Conservation (phyloP, 495 filamentous ascomycete genomes). For the Penicillium canescens region DNA sequence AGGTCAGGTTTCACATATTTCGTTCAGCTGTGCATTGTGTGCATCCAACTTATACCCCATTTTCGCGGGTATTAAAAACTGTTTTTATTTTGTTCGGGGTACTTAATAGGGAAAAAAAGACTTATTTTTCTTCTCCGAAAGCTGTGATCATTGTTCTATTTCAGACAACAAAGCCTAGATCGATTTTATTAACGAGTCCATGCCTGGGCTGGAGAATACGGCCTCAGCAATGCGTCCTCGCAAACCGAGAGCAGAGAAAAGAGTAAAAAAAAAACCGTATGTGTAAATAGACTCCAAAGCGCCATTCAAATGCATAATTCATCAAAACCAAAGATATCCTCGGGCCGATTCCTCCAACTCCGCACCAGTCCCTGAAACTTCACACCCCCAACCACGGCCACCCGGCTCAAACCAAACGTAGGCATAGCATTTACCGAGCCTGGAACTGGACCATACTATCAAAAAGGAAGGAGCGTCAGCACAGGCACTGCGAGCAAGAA, state of each 20-base stretch:
- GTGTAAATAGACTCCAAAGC: conserved; percentile 27
- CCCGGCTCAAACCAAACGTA: background rate
- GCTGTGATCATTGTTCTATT: background rate
- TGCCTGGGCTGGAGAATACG: background rate
- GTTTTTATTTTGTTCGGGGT: too few species aligned
- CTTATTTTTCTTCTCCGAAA: background rate
- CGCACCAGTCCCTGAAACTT: background rate
- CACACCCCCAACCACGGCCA: background rate
- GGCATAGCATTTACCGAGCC: conserved; percentile 60
- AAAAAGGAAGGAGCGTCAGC: conserved; percentile 14
- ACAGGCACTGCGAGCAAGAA: conserved; percentile 3
- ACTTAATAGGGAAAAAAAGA: background rate
- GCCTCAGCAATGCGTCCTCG: background rate
- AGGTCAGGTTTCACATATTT: background rate
- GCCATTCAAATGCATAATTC: conserved; percentile 32
- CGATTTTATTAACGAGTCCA: background rate
- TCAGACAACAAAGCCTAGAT: background rate
- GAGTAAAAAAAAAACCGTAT: background rate
- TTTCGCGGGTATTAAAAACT: too few species aligned
- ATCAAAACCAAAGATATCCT: conserved; percentile 11
- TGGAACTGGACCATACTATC: conserved; percentile 96
- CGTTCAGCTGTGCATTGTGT: background rate
- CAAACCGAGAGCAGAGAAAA: conserved; percentile 3
- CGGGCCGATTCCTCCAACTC: conserved; percentile 16
- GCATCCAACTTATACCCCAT: background rate